phyloP scores from a whole-genome alignment of 768 basidiomycete species.

The Mycena capillaripes region DNA sequence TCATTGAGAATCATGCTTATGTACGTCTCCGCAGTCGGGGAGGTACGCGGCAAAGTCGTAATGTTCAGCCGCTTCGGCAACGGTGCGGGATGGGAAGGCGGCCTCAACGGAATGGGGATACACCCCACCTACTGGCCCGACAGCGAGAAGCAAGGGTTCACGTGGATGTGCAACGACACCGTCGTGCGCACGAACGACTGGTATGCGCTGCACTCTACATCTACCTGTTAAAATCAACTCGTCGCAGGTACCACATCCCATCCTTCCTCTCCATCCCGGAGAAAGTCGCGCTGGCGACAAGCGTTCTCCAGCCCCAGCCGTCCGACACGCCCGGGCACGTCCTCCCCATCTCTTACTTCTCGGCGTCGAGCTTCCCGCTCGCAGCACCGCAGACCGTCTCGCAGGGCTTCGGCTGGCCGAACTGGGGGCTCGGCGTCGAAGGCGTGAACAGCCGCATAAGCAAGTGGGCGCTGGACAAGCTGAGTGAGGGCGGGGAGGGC shows the following conservation, averaged over 20 bases:
- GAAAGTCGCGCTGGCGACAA: constrained; percentile 73
- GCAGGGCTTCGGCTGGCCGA: constrained; percentile 87
- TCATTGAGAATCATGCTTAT: neutral
- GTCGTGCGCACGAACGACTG: constrained; percentile 88
- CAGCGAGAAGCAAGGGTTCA: constrained; percentile 77
- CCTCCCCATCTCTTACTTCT: constrained; percentile 85
- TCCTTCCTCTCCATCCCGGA: constrained; percentile 89
- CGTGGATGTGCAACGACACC: constrained; percentile 82
- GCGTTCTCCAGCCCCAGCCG: constrained; percentile 62
- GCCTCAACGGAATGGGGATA: constrained; percentile 83
- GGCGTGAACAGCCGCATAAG: constrained; percentile 87
- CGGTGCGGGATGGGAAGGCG: constrained; percentile 77
- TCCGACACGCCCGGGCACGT: constrained; percentile 53
- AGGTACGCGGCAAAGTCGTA: constrained; percentile 88
- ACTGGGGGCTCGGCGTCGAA: constrained; percentile 82
- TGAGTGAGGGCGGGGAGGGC: constrained; percentile 48
- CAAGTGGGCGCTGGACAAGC: constrained; percentile 74
- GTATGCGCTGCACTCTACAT: constrained; percentile 43
- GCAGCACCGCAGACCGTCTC: constrained; percentile 85
- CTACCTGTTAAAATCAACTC: neutral
- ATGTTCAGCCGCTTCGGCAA: constrained; percentile 90
- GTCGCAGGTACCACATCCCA: constrained; percentile 69
- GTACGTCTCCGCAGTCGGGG: constrained; percentile 61
- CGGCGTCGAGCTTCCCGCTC: constrained; percentile 85
- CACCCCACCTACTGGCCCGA: constrained; percentile 92